These are phyloP conservation scores for Meripilus lineatus DNA, from an alignment of 1,284 basidiomycete species.

Conservation along the genomic window DNA sequence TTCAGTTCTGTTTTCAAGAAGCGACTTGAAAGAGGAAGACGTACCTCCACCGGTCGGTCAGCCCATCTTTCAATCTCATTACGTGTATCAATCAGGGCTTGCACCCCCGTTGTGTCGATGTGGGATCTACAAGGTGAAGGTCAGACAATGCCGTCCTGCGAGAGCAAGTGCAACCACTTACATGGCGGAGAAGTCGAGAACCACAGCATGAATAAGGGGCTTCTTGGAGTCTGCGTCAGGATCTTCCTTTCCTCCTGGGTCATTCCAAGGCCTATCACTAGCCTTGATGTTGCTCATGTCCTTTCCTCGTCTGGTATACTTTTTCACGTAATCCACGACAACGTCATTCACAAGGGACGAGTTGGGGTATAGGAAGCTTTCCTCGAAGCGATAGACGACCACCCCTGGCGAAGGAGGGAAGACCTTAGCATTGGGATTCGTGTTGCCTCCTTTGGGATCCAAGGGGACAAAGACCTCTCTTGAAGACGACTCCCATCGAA, in stretches of 20 bases:
- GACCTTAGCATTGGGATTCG: constrained; percentile 71
- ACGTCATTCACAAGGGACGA: constrained; percentile 73
- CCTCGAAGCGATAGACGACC: constrained; percentile 89
- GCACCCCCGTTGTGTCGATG: constrained; percentile 84
- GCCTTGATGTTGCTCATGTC: constrained; percentile 59
- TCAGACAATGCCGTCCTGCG: constrained; percentile 1
- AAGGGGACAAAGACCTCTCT: constrained; percentile 85
- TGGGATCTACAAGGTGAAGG: constrained; percentile 46
- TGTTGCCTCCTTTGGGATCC: constrained; percentile 45
- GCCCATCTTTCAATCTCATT: constrained; percentile 85
- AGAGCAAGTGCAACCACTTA: constrained; percentile 30
- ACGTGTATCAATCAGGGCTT: constrained; percentile 85
- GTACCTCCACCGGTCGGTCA: constrained; percentile 62
- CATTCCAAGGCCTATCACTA: constrained; percentile 91
- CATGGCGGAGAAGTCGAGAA: constrained; percentile 89
- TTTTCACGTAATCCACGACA: constrained; percentile 80
- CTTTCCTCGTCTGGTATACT: constrained; percentile 68
- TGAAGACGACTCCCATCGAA: constrained; percentile 31
- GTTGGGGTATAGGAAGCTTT: constrained; percentile 93
- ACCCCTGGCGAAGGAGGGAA: constrained; percentile 83
- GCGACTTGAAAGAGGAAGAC: not conserved
- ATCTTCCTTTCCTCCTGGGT: constrained; percentile 57
- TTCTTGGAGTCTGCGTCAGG: constrained; percentile 44
- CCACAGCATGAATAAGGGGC: constrained; percentile 76
- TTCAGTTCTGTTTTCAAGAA: not conserved